These are phyloP conservation scores for Pseudocercospora crystallina DNA, from an alignment of 2,329 filamentous ascomycete genomes.

Conservation along the genomic window DNA sequence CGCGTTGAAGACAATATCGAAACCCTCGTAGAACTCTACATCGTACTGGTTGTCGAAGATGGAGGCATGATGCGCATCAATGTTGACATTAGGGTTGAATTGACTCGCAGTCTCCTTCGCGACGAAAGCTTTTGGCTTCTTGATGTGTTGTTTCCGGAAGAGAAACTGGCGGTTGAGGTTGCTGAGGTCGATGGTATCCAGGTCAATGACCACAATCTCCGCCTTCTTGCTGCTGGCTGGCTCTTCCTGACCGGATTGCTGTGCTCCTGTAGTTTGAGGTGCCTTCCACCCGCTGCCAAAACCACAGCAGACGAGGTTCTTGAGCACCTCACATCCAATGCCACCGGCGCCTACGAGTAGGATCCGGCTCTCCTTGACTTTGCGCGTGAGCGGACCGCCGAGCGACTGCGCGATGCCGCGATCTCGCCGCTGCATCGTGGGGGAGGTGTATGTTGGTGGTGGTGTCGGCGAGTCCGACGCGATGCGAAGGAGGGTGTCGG, in stretches of 20 bases:
- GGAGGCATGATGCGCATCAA: constrained; percentile 88
- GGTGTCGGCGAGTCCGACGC: background rate
- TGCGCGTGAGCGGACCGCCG: constrained; percentile 59
- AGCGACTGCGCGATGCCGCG: constrained; percentile 62
- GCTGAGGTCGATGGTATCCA: constrained; percentile 96
- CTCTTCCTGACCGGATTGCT: background rate
- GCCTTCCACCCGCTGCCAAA: constrained; percentile 59
- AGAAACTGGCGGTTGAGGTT: constrained; percentile 98
- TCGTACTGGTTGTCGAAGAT: constrained; percentile 89
- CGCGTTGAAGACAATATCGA: constrained; percentile 90
- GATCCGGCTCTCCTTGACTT: constrained; percentile 45
- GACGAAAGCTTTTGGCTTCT: constrained; percentile 91
- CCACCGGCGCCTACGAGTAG: constrained; percentile 95
- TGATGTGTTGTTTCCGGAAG: constrained; percentile 95
- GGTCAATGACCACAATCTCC: constrained; percentile 90
- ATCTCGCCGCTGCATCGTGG: constrained; percentile 48
- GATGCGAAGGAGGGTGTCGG: background rate
- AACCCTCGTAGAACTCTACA: constrained; percentile 81
- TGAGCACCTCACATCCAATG: constrained; percentile 95
- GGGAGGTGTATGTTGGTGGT: background rate
- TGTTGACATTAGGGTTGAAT: constrained; percentile 85
- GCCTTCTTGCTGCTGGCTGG: constrained; percentile 20
- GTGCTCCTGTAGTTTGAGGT: constrained; percentile 5
- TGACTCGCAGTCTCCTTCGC: constrained; percentile 86
- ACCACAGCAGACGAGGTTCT: constrained; percentile 88